Conservation (phyloP, 2,329 filamentous ascomycete genomes). For the Arthrocladium fulminans region DNA sequence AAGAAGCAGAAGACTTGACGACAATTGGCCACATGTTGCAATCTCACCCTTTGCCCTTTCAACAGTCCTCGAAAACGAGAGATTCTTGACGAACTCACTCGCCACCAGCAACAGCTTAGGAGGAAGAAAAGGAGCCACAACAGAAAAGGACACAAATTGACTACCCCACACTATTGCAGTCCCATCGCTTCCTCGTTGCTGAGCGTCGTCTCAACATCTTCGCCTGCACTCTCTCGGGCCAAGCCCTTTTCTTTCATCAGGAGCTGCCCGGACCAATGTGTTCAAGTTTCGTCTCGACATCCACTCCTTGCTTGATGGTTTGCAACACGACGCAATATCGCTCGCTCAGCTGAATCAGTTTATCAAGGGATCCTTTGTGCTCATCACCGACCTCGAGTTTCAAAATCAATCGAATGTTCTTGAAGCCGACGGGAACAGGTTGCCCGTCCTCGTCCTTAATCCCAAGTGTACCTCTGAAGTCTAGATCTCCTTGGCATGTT, state of each 20-base stretch:
- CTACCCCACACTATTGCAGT: not conserved
- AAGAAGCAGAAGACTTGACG: conserved; percentile 39
- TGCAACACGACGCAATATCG: conserved; percentile 41
- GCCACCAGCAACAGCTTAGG: too few species aligned
- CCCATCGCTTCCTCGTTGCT: not conserved
- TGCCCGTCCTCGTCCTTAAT: conserved; percentile 31
- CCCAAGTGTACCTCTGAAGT: conserved; percentile 43
- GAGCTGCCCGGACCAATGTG: not conserved
- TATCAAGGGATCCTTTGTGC: conserved; percentile 35
- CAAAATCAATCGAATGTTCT: conserved; percentile 38
- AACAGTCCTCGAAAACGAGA: too few species aligned
- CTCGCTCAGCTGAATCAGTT: conserved; percentile 41
- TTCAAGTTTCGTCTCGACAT: conserved; percentile 26
- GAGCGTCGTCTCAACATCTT: not conserved
- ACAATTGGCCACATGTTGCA: not conserved
- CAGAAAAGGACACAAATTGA: too few species aligned
- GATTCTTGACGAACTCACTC: too few species aligned
- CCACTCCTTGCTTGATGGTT: conserved; percentile 31
- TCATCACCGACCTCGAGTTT: conserved; percentile 35
- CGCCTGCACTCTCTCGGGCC: not conserved
- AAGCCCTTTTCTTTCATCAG: not conserved
- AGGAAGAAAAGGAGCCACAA: too few species aligned
- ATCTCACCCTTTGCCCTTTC: too few species aligned
- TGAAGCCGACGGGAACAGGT: conserved; percentile 40
- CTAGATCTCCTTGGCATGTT: conserved; percentile 39